These are phyloP conservation scores for Hygrophila difformis DNA, from an alignment of 257 asterid genomes.

Conservation along the genomic window DNA sequence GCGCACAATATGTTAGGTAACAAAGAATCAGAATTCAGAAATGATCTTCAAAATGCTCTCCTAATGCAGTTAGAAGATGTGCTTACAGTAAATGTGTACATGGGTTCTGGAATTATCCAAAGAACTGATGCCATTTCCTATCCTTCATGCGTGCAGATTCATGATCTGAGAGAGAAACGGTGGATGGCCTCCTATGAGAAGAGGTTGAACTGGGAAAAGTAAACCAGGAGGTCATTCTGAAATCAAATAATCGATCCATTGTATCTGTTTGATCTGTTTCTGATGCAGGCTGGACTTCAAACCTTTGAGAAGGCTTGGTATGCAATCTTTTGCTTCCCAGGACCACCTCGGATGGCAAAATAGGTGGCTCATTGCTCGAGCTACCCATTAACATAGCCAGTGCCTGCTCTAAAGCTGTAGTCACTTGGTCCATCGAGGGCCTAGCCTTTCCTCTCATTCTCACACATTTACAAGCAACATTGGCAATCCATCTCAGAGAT, in stretches of 20 bases:
- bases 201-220: conserved; percentile 76
- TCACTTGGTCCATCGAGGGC: conserved; percentile 78
- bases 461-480: conserved; percentile 64
- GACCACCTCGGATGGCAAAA: conserved; percentile 70
- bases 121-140: conserved; percentile 20
- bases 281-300: conserved; percentile 45
- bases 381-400: conserved; percentile 64
- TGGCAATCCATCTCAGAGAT: conserved; percentile 58
- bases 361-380: conserved; percentile 66
- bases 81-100: conserved; percentile 57
- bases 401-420: conserved; percentile 61
- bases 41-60: no score
- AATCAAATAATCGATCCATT: conserved; percentile 55
- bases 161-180: conserved; percentile 51
- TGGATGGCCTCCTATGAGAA: conserved; percentile 61
- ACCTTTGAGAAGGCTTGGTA: conserved; percentile 55
- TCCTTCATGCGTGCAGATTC: conserved; percentile 33
- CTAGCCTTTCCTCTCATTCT: conserved; percentile 80
- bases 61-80: conserved; percentile 33
- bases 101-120: conserved; percentile 50
- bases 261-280: conserved; percentile 49
- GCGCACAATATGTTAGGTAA: no score
- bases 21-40: no score
- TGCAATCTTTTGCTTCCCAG: conserved; percentile 72
- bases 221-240: conserved; percentile 71